These are phyloP conservation scores for Penicillium egyptiacum DNA, from an alignment of 495 filamentous ascomycete genomes.

Conservation along the genomic window DNA sequence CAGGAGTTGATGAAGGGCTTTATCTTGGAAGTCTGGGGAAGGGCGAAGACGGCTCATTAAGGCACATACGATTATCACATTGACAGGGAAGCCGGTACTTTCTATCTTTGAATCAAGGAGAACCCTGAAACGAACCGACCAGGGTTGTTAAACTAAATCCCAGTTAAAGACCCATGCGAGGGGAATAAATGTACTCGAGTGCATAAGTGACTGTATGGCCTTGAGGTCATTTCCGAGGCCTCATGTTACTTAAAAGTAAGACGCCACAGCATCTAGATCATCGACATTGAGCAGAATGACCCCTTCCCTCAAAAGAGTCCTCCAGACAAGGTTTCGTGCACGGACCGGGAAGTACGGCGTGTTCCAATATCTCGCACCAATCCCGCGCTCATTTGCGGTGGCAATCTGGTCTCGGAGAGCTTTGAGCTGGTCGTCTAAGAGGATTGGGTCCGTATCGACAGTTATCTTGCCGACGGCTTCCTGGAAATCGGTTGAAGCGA, in stretches of 20 bases:
- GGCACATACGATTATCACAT: background rate
- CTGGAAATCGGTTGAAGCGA: conserved; percentile 49
- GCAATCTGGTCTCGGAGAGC: conserved; percentile 60
- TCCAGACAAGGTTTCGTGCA: conserved; percentile 68
- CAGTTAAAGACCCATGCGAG: background rate
- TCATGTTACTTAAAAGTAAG: conserved; percentile 31
- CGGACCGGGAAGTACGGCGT: conserved; percentile 65
- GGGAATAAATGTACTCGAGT: background rate
- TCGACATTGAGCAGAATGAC: conserved; percentile 76
- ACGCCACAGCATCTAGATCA: conserved; percentile 60
- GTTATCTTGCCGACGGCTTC: conserved; percentile 42
- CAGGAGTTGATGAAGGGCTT: no score
- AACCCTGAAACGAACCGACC: background rate
- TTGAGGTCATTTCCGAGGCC: background rate
- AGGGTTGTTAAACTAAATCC: background rate
- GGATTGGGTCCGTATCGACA: conserved; percentile 27
- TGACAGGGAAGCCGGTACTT: background rate
- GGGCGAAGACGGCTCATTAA: background rate
- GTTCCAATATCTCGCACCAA: conserved; percentile 73
- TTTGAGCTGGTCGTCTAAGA: conserved; percentile 53
- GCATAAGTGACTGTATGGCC: background rate
- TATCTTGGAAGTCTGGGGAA: background rate
- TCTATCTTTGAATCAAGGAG: background rate
- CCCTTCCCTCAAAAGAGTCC: conserved; percentile 63
- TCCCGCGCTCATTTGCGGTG: conserved; percentile 60